Evolutionary conservation across 2,329 filamentous ascomycete genomes (phyloP), one percentile per base, ranked within the genome.

Genomic region (Hypomyces rosellus): DNA sequence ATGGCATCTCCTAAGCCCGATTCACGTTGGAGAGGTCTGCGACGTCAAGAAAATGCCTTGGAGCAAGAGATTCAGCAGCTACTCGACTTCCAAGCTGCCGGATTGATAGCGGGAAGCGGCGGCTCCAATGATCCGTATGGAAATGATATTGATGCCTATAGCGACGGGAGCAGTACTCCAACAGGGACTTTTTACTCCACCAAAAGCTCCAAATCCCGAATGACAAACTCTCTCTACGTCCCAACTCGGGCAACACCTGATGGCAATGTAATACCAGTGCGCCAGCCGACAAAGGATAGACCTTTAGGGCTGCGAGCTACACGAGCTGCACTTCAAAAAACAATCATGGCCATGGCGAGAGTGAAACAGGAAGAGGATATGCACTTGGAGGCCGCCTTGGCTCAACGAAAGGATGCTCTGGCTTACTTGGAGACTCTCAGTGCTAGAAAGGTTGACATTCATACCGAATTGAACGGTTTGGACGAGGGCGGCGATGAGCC

Each of bases 351-450:
- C 48, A 69, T 91, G 5, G 80, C 80, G 0, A 75, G 76, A 8
- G 69, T 91, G 22, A 89, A 89, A 62, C 71, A 72, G 3, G 85
- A 89, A 51, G 85, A 90, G 66, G 72, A 82, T n/a, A 72, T 74
- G 0, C 71, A 82, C 20, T 68, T 89, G 1, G 74, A 77, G 3
- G 68, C 72, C 1, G 80, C 84, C 2, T 64, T 87, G 34, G 68
- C 71, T 3, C 71, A 78, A 49, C 74, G 85, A 13, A 77, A 80
- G 52, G 68, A 72, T 3, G 81, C 81, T 1, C 68, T 89, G 0
- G 69, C 74, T 1, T 79, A 78, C 57, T 72, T 88, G 5, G 74
- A 78, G 7, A 71, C 65, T 57, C 69, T 84, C 45, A 64, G 72
- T 2, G 72, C 73, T 1, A 72, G 82, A 46, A 73, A 74, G 51